Conservation (phyloP, 768 basidiomycete species). For the Floccularia luteovirens region DNA sequence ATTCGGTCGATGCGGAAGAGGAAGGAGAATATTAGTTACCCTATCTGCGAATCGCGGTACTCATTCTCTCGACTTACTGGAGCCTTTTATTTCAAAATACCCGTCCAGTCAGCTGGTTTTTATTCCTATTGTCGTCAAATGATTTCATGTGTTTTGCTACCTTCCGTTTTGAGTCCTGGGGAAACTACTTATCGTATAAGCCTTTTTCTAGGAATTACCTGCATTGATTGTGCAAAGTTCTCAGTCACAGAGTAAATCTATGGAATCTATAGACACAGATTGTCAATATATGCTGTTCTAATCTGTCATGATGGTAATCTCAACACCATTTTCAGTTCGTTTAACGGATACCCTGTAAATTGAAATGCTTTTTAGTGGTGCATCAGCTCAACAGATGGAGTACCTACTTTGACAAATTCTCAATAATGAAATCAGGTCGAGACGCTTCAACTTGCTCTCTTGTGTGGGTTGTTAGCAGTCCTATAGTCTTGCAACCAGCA, state of each 20-base stretch:
- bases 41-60: neutral
- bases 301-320: constrained; percentile 33
- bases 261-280: constrained; percentile 9
- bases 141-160: constrained; percentile 5
- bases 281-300: constrained; percentile 10
- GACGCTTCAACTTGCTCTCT: constrained; percentile 59
- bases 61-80: constrained; percentile 1
- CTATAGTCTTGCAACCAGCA: constrained; percentile 82
- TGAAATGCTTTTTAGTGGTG: neutral
- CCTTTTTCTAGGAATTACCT: constrained; percentile 17
- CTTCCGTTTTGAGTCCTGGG: constrained; percentile 7
- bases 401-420: constrained; percentile 57
- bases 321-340: constrained; percentile 30
- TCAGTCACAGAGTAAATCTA: too few species aligned
- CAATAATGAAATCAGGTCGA: constrained; percentile 60
- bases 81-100: constrained; percentile 3
- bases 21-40: constrained; percentile 43
- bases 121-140: constrained; percentile 4
- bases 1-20: constrained; percentile 42
- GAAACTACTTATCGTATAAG: constrained; percentile 16
- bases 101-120: constrained; percentile 4
- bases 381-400: neutral
- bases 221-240: too few species aligned
- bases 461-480: constrained; percentile 74
- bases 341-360: constrained; percentile 22